Percentiles rank a stretch among this genome's conserved stretches.
Evolutionary conservation across 2,329 filamentous ascomycete species (phyloP).

Genomic region (Hypoxylon sp.): DNA sequence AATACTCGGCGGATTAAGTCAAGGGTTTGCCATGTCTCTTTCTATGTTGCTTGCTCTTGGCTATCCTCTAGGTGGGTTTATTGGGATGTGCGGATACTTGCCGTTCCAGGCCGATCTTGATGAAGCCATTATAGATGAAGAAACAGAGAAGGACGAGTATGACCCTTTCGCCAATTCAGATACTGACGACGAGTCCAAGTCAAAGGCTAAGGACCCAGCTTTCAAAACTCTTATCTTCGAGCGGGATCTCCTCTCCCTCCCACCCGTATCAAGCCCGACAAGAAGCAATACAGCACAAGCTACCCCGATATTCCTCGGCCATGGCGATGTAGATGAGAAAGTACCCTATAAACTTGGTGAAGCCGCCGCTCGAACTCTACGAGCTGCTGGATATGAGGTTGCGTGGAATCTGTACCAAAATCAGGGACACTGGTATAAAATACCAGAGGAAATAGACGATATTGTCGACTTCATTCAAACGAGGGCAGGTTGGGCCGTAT

Average conservation of each 20-base stretch:
- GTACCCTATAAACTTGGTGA: constrained; percentile 47
- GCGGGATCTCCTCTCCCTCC: constrained; percentile 46
- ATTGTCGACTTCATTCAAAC: constrained; percentile 48
- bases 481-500: background rate
- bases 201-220: too few species aligned
- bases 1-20: constrained; percentile 61
- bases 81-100: constrained; percentile 59
- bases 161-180: constrained; percentile 15
- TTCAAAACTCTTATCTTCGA: constrained; percentile 44
- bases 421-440: constrained; percentile 58
- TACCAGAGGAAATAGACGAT: constrained; percentile 59
- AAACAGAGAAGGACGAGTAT: constrained; percentile 11
- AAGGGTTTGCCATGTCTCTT: constrained; percentile 59
- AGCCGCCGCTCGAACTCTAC: constrained; percentile 43
- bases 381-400: constrained; percentile 47
- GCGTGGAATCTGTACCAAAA: constrained; percentile 52
- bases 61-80: constrained; percentile 51
- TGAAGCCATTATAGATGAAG: constrained; percentile 32
- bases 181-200: background rate
- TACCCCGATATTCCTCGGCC: constrained; percentile 55
- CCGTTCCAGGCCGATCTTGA: constrained; percentile 51
- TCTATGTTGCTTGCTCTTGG: constrained; percentile 53
- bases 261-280: constrained; percentile 5
- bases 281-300: constrained; percentile 20
- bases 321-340: constrained; percentile 52